Conservation (phyloP, 257 asterid species). For the Solanum appendiculatum region DNA sequence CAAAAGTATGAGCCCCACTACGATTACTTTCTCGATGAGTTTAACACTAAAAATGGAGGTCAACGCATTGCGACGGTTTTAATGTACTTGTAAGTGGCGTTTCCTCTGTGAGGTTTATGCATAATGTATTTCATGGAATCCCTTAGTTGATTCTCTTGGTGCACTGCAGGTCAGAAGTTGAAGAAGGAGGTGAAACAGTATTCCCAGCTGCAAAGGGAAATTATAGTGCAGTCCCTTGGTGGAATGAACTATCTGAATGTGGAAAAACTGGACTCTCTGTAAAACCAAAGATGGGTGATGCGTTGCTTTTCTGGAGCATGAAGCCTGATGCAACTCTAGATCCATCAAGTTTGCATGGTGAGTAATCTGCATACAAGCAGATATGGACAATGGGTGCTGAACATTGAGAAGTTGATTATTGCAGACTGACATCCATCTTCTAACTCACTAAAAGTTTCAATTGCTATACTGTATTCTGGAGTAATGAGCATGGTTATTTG, state of each 20-base stretch:
- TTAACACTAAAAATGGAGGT: conserved; percentile 81
- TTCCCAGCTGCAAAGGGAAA: conserved; percentile 94
- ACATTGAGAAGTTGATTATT: not conserved
- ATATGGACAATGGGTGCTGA: not conserved
- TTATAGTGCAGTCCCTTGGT: conserved; percentile 39
- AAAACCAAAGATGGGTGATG: conserved; percentile 93
- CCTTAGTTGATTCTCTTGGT: conserved; percentile 3
- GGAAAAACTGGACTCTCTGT: conserved; percentile 88
- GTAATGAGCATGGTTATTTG: not conserved
- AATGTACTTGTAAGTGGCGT: conserved; percentile 66
- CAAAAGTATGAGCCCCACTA: conserved; percentile 94
- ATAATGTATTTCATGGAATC: not conserved
- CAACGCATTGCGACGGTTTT: conserved; percentile 95
- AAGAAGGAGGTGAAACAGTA: conserved; percentile 99
- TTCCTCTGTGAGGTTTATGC: not conserved
- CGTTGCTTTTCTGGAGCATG: conserved; percentile 99
- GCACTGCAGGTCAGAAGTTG: conserved; percentile 80
- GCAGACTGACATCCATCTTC: not conserved
- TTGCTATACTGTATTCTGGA: not conserved
- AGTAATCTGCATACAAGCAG: conserved; percentile 17
- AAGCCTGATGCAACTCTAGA: conserved; percentile 81
- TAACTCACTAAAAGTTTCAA: not conserved
- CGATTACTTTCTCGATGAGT: conserved; percentile 86
- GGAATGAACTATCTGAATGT: conserved; percentile 84
- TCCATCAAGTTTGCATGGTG: conserved; percentile 83